Evolutionary conservation across 2,329 filamentous ascomycete genomes (phyloP), one percentile per base, ranked within the genome.

Genomic region (Aspergillus sclerotialis): DNA sequence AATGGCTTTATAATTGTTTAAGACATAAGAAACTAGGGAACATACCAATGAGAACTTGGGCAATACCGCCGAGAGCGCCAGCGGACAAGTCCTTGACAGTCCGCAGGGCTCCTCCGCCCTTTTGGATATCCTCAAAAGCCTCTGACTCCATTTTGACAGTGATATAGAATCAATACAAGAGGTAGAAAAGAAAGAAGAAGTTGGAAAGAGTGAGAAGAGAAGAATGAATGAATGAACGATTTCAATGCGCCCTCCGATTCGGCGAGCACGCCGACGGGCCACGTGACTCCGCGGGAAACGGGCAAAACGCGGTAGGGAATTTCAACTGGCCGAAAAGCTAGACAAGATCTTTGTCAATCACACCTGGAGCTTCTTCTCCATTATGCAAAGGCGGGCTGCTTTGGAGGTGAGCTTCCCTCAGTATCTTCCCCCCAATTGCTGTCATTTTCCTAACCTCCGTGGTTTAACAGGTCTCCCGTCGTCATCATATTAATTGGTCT

Each of bases 41-140:
- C 78, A 65, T 68, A 94, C 89, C 90, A 46, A 96, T 75, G 43
- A 98, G 68, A 28, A 98, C 92, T 65, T 98, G 92, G 12, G 92
- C 90, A 50, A 96, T 74, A 50, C 92, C 92, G 44, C 92, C 92
- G 6, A 82, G 84, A 39, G 92, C 92, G 24, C 92, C 92, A 8
- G 92, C 78, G 56, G 90, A 84, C 39, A 98, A 70, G 65, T 98
- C 92, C 71, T 96, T 98, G 52, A 80, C 69, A 32, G 84, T 83
- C 56, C 82, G 77, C 49, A 63, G 43, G 32, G 71, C 55, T 42
- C 64, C 61, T 23, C 50, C 59, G 23, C 53, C 58, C 44, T 61
- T 57, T 38, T 60, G 52, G 28, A 58, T 39, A 26, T 57, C 54
- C 32, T 65, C 60, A 32, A 56, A 49, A 11, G 58, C 50, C 40